A percentile compares a stretch with the other conserved stretches of the same genome.
Conservation (phyloP, 2,329 filamentous ascomycete genomes). For the Calonectria ilicicola region DNA sequence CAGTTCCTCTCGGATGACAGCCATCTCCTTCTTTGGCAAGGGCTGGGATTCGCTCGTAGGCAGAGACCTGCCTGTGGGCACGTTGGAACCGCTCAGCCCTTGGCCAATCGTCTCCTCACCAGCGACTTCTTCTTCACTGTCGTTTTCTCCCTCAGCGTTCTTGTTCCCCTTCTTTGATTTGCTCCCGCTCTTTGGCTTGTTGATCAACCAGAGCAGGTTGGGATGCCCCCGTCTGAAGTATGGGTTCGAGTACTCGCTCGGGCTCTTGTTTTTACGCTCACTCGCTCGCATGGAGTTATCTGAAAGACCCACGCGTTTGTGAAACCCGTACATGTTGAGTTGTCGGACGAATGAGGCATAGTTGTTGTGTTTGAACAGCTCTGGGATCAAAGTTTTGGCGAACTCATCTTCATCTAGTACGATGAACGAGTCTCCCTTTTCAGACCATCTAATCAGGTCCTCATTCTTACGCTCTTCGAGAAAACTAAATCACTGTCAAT, state of each 20-base stretch:
- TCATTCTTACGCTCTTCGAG: conserved; percentile 93
- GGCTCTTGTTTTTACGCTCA: conserved; percentile 96
- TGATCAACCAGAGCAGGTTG: conserved; percentile 94
- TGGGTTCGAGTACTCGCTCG: conserved; percentile 97
- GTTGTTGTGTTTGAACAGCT: conserved; percentile 99
- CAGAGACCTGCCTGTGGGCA: conserved; percentile 46
- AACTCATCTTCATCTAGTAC: conserved; percentile 98
- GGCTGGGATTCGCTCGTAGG: conserved; percentile 60
- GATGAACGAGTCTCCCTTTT: conserved; percentile 95
- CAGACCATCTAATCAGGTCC: conserved; percentile 96
- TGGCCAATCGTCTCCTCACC: conserved; percentile 53
- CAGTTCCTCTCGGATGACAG: conserved; percentile 82
- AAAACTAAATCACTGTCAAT: conserved; percentile 67
- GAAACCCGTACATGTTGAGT: conserved; percentile 97
- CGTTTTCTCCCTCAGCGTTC: conserved; percentile 77
- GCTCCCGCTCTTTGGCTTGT: conserved; percentile 87
- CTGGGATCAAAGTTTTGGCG: conserved; percentile 94
- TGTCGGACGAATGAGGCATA: conserved; percentile 97
- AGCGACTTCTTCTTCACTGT: conserved; percentile 69
- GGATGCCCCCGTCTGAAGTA: conserved; percentile 95
- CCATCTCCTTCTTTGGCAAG: conserved; percentile 78
- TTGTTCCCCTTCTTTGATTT: conserved; percentile 69
- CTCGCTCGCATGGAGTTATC: conserved; percentile 98
- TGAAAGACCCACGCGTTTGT: conserved; percentile 92
- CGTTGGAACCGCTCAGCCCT: conserved; percentile 32